phyloP scores from a whole-genome alignment of 768 basidiomycete genomes.

The Zangia roseola region DNA sequence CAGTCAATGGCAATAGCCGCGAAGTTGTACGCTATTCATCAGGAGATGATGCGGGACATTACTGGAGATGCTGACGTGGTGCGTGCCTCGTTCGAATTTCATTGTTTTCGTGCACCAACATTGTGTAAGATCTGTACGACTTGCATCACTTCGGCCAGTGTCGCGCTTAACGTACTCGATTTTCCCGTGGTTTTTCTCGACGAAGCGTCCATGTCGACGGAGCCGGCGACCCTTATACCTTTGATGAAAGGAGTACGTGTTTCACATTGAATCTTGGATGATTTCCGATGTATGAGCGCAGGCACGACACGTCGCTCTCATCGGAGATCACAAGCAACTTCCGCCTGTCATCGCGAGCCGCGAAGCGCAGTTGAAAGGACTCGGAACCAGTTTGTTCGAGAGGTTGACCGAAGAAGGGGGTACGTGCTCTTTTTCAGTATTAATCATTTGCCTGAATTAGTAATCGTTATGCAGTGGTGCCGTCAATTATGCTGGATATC shows the following conservation, averaged over 20 bases:
- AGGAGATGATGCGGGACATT: conserved; percentile 63
- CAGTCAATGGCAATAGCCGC: conserved; percentile 34
- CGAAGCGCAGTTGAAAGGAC: conserved; percentile 69
- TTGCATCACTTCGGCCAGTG: conserved; percentile 74
- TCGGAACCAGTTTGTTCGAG: conserved; percentile 86
- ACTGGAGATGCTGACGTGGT: conserved; percentile 73
- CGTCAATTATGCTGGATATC: conserved; percentile 88
- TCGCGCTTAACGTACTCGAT: conserved; percentile 67
- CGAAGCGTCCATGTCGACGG: conserved; percentile 96
- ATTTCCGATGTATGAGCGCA: conserved; percentile 32
- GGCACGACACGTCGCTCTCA: conserved; percentile 82
- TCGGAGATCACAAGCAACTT: conserved; percentile 97
- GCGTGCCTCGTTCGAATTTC: conserved; percentile 27
- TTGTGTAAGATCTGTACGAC: conserved; percentile 77
- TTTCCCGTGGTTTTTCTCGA: conserved; percentile 94
- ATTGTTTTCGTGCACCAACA: conserved; percentile 7
- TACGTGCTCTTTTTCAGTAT: conserved; percentile 37
- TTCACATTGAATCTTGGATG: conserved; percentile 6
- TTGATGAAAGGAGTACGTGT: conserved; percentile 88
- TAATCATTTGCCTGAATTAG: conserved; percentile 4
- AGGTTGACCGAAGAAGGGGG: conserved; percentile 80
- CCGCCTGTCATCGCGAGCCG: conserved; percentile 83
- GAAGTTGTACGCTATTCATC: conserved; percentile 54
- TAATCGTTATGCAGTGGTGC: conserved; percentile 52
- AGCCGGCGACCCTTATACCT: conserved; percentile 87